Percentiles rank a stretch among this genome's conserved stretches.
Conservation (phyloP, 176 grass and related monocot species). For the Aegilops speltoides region DNA sequence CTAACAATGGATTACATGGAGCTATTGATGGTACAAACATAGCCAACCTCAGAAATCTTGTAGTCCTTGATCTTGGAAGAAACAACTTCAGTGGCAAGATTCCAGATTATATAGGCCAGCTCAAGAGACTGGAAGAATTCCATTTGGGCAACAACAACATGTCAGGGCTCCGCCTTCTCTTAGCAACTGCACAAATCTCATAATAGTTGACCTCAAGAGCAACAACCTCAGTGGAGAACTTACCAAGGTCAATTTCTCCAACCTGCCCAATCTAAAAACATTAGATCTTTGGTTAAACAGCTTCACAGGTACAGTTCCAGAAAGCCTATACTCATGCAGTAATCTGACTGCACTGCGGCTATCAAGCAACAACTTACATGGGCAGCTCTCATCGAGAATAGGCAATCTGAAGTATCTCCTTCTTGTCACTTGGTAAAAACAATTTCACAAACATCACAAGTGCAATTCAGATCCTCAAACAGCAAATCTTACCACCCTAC, state of each 20-base stretch:
- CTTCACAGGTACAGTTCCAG: not conserved
- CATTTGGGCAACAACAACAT: not conserved
- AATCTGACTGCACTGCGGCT: not conserved
- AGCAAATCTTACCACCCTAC: not conserved
- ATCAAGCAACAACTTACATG: not conserved
- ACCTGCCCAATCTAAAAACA: not conserved
- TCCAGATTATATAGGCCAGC: not conserved
- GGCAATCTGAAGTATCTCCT: not conserved
- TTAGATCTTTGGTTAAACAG: not conserved
- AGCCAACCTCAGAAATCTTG: not conserved
- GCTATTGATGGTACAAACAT: not conserved
- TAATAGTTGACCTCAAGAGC: not conserved
- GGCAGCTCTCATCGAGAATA: not conserved
- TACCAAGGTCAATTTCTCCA: not conserved
- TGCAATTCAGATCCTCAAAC: not conserved
- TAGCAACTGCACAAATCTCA: not conserved
- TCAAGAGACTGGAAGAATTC: not conserved
- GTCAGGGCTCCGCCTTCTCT: not conserved
- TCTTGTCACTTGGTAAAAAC: not conserved
- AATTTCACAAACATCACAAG: conserved; percentile 1
- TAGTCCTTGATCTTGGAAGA: not conserved
- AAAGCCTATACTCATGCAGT: not conserved
- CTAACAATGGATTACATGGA: not conserved
- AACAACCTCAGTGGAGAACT: not conserved
- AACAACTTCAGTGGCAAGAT: not conserved